phyloP scores from a whole-genome alignment of 2,329 filamentous ascomycete genomes.

The Ceratocystis albifundus region DNA sequence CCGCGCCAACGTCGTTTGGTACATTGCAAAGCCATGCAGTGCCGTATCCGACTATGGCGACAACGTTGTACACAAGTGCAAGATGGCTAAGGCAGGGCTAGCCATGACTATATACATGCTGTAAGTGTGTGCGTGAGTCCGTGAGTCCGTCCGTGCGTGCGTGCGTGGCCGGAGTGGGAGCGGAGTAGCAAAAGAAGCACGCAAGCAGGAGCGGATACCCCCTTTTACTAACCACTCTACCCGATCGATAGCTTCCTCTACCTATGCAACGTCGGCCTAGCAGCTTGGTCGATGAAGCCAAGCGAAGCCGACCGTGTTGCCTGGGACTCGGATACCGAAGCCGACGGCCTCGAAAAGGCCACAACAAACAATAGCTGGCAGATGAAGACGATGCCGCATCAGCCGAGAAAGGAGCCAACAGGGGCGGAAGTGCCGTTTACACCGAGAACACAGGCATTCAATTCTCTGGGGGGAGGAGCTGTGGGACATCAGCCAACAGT shows the following conservation, averaged over 20 bases:
- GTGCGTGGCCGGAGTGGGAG: no score
- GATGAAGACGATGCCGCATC: slow-evolving; percentile 40
- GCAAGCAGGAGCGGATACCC: background rate
- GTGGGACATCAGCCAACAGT: slow-evolving; percentile 15
- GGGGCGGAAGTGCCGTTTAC: slow-evolving; percentile 41
- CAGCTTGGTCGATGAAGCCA: slow-evolving; percentile 47
- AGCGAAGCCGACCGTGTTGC: slow-evolving; percentile 42
- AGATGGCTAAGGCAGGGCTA: slow-evolving; percentile 56
- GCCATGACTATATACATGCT: slow-evolving; percentile 55
- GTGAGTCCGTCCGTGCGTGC: no score
- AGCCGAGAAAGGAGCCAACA: slow-evolving; percentile 25
- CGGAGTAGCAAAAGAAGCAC: no score
- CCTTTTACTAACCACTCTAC: slow-evolving; percentile 1
- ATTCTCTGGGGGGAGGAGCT: slow-evolving; percentile 41
- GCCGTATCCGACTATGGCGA: slow-evolving; percentile 25
- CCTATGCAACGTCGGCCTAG: slow-evolving; percentile 34
- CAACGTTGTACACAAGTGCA: slow-evolving; percentile 47
- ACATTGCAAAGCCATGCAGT: slow-evolving; percentile 56
- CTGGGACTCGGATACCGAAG: slow-evolving; percentile 32
- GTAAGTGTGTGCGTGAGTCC: slow-evolving; percentile 41
- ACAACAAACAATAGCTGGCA: slow-evolving; percentile 40
- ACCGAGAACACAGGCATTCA: slow-evolving; percentile 56
- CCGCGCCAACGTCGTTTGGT: slow-evolving; percentile 57
- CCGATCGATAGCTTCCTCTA: slow-evolving; percentile 16
- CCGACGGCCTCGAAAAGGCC: slow-evolving; percentile 28